Evolutionary conservation across 345 rosid species (phyloP).

Genomic region (Zanthoxylum bungeanum): DNA sequence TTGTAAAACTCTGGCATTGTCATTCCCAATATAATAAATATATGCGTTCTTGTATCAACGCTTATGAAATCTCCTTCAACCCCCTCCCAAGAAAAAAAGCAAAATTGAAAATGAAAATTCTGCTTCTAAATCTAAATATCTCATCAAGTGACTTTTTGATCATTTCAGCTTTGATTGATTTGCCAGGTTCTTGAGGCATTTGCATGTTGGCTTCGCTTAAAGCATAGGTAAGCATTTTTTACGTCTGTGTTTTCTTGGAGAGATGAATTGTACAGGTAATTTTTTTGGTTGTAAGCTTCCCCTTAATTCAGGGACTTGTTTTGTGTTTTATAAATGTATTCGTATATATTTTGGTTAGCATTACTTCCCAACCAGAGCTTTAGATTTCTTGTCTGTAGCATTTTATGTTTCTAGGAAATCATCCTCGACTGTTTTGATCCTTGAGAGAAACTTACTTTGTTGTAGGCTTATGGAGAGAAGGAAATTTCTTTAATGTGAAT

Average conservation of each 20-base stretch:
- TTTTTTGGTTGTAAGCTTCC: neutral
- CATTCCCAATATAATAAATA: neutral
- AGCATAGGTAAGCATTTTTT: constrained; percentile 61
- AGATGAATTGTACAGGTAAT: neutral
- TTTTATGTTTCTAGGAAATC: neutral
- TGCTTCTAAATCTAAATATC: neutral
- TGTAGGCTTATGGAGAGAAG: neutral
- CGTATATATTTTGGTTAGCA: neutral
- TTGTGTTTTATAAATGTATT: neutral
- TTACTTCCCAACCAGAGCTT: neutral
- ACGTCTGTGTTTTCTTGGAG: neutral
- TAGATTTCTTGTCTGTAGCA: neutral
- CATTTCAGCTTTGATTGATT: constrained; percentile 16
- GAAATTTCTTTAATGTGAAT: neutral
- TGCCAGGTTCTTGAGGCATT: constrained; percentile 97
- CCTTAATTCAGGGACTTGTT: neutral
- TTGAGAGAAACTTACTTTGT: neutral
- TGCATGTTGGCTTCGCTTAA: constrained; percentile 95
- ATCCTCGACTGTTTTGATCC: neutral
- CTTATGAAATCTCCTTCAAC: neutral
- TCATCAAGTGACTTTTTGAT: constrained; percentile 24
- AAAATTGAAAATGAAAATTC: neutral
- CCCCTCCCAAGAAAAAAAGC: too few relatives aligned
- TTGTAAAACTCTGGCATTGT: neutral
- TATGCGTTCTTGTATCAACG: neutral